Percentiles rank a stretch among this genome's conserved stretches.
phyloP scores from a whole-genome alignment of 2,329 filamentous ascomycete genomes.

The Thyridium curvatum region DNA sequence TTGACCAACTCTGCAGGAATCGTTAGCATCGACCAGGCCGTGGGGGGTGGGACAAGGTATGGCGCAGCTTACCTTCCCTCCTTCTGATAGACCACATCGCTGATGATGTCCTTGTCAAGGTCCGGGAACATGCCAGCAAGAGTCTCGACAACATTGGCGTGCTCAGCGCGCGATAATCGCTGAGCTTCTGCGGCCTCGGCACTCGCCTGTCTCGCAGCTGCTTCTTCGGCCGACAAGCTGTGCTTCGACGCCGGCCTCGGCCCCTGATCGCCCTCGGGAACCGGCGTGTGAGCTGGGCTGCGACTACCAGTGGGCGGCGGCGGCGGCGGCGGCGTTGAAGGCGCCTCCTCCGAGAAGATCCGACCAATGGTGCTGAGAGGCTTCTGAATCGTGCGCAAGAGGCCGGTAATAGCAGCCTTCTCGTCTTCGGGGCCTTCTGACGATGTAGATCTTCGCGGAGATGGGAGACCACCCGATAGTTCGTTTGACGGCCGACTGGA shows the following conservation, averaged over 20 bases:
- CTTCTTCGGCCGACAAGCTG: constrained; percentile 70
- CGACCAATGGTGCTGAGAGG: constrained; percentile 87
- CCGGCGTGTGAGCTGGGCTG: constrained; percentile 27
- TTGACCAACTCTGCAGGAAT: constrained; percentile 59
- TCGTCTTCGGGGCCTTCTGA: constrained; percentile 59
- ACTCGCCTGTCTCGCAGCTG: constrained; percentile 83
- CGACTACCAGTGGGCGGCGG: constrained; percentile 16
- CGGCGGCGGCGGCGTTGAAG: constrained; percentile 22
- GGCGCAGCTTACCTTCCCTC: constrained; percentile 73
- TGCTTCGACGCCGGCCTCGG: constrained; percentile 29
- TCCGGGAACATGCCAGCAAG: constrained; percentile 95
- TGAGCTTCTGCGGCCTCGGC: constrained; percentile 85
- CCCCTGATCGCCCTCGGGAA: constrained; percentile 24
- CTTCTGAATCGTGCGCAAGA: constrained; percentile 84
- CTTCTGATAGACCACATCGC: constrained; percentile 93
- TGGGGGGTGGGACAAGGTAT: not conserved
- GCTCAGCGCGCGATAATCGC: constrained; percentile 75
- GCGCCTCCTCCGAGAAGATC: constrained; percentile 75
- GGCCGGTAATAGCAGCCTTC: constrained; percentile 72
- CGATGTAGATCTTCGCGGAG: constrained; percentile 46
- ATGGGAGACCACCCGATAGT: constrained; percentile 24
- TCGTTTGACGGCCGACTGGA: constrained; percentile 34
- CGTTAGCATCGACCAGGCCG: constrained; percentile 5
- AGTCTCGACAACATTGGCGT: constrained; percentile 88
- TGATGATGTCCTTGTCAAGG: constrained; percentile 87